These are phyloP conservation scores for Peterozyma toletana DNA, from an alignment of 805 yeast species.

Conservation along the genomic window DNA sequence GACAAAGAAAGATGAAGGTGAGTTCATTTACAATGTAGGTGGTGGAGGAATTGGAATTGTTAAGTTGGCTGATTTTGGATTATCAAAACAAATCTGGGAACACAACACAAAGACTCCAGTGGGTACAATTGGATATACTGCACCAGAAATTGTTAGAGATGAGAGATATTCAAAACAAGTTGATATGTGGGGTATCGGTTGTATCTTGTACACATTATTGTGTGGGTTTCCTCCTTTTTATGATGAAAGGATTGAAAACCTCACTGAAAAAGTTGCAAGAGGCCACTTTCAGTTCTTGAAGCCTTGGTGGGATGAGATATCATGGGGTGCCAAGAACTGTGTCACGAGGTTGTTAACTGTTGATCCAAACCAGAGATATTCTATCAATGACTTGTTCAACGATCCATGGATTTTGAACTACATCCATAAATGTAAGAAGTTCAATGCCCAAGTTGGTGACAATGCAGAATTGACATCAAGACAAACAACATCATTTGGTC, in stretches of 20 bases:
- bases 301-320: conserved; percentile 90
- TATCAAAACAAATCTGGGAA: conserved; percentile 85
- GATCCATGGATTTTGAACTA: conserved; percentile 67
- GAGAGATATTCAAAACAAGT: conserved; percentile 89
- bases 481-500: not conserved
- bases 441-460: conserved; percentile 6
- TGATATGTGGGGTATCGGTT: conserved; percentile 98
- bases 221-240: conserved; percentile 99
- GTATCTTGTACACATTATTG: conserved; percentile 84
- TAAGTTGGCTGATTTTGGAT: conserved; percentile 92
- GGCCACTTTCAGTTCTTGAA: conserved; percentile 71
- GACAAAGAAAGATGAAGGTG: conserved; percentile 81
- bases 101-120: conserved; percentile 93
- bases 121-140: conserved; percentile 98
- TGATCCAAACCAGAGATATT: conserved; percentile 59
- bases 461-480: not conserved
- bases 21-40: conserved; percentile 71
- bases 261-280: conserved; percentile 72
- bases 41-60: conserved; percentile 90
- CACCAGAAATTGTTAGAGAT: conserved; percentile 95
- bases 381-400: conserved; percentile 60
- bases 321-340: conserved; percentile 60
- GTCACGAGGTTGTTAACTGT: conserved; percentile 64
- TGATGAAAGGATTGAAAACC: conserved; percentile 67
- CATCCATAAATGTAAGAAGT: conserved; percentile 7